Percentiles rank a stretch among this genome's conserved stretches.
phyloP scores from a whole-genome alignment of 2,329 filamentous ascomycete species.

The Fusarium multiceps region DNA sequence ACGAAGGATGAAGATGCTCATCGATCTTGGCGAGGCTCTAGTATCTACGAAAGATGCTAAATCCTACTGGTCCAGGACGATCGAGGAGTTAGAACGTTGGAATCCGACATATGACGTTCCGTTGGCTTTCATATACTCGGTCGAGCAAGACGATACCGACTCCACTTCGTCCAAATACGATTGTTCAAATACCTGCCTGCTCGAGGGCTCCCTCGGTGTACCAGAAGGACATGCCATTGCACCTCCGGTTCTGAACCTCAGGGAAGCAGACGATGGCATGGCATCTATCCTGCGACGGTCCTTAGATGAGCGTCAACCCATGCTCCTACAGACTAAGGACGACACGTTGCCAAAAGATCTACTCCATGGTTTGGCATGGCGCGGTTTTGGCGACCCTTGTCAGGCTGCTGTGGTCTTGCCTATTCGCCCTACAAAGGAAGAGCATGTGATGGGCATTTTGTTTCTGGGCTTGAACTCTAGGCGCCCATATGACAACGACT shows the following conservation, averaged over 20 bases:
- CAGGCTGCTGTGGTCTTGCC: constrained; percentile 75
- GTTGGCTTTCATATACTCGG: constrained; percentile 63
- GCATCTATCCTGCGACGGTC: constrained; percentile 55
- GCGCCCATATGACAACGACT: constrained; percentile 78
- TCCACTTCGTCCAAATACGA: constrained; percentile 46
- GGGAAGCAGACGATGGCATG: constrained; percentile 53
- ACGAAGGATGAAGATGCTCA: constrained; percentile 61
- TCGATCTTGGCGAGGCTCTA: constrained; percentile 59
- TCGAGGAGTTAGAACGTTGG: constrained; percentile 57
- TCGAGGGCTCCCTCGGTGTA: constrained; percentile 61
- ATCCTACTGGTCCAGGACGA: constrained; percentile 60
- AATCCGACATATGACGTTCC: constrained; percentile 61
- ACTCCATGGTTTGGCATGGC: constrained; percentile 68
- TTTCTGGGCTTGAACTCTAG: constrained; percentile 77
- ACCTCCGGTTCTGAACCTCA: constrained; percentile 53
- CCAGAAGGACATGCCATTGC: constrained; percentile 57
- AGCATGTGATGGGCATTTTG: constrained; percentile 74
- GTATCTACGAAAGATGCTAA: constrained; percentile 57
- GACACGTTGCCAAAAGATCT: constrained; percentile 68
- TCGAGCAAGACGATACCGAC: constrained; percentile 53
- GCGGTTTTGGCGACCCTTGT: constrained; percentile 73
- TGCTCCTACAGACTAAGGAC: constrained; percentile 57
- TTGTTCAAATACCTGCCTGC: constrained; percentile 52
- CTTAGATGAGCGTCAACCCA: constrained; percentile 52
- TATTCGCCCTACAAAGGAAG: constrained; percentile 73